Evolutionary conservation across 2,329 filamentous ascomycete species (phyloP), one percentile per base, ranked within the genome.

Genomic region (Hymenoscyphus fraxineus): DNA sequence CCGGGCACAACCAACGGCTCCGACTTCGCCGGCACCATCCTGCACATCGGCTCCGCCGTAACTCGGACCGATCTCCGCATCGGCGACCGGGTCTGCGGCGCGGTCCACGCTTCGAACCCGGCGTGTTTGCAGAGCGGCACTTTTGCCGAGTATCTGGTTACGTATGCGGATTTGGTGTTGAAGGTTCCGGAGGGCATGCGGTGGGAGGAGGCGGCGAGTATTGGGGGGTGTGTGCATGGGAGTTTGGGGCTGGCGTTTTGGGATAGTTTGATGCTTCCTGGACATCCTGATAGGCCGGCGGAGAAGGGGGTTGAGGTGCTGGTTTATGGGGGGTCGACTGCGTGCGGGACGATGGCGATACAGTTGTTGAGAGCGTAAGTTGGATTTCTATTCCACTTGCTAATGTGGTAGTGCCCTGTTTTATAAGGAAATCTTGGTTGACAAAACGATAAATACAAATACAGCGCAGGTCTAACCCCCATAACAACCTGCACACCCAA

Each of bases 281-380:
- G 68, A 1, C 66, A 63, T 12, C 85, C 85, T 0, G 74, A 71
- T 15, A 59, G 69, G 6, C 75, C 78, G 2, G 22, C 31, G 12
- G 54, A 27, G 54, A 56, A 56, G 22, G 47, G 35, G 2, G 38
- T 41, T 7, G 47, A 59, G 19, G 74, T 83, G 0, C 72, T 84
- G 1, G 76, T 83, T 7, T 77, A 77, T 56, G 81, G 81, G 1
- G 82, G 80, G 1, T 73, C 72, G 40, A 80, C 80, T 0, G 72
- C 79, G 0, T 77, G 74, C 0, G 81, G 80, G 0, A 78, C 77
- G 0, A 71, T 78, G 63, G 79, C 78, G 0, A 76, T 80, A 10
- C 80, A 83, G 66, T 58, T 81, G 61, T 78, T 77, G 7, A 78
- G 78, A 65, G 72, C 80, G 71, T 65, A 51, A 64, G 70, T 67